phyloP scores from a whole-genome alignment of 1,284 basidiomycete species.

The Fomitopsis palustris region DNA sequence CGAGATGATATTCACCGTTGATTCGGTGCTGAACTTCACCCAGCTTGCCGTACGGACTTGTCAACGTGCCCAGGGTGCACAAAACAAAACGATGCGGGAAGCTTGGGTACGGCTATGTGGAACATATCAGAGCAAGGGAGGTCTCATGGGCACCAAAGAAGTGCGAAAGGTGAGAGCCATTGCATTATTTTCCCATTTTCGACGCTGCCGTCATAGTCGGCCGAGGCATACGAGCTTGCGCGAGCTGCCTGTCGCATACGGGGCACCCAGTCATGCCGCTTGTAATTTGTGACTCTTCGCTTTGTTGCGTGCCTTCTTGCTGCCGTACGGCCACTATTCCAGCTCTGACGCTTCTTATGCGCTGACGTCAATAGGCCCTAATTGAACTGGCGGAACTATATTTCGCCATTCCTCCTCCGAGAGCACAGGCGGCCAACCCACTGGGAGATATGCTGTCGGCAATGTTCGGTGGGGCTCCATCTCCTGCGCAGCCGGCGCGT shows the following conservation, averaged over 20 bases:
- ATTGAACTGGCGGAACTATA: slow-evolving; percentile 69
- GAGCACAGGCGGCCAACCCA: slow-evolving; percentile 68
- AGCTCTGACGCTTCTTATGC: not conserved
- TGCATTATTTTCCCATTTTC: not conserved
- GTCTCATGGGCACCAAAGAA: slow-evolving; percentile 59
- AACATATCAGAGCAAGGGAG: slow-evolving; percentile 70
- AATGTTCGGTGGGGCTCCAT: slow-evolving; percentile 61
- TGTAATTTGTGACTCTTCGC: not conserved
- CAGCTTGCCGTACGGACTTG: slow-evolving; percentile 84
- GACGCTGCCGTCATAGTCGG: not conserved
- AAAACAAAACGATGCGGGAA: slow-evolving; percentile 69
- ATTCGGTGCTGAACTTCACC: slow-evolving; percentile 78
- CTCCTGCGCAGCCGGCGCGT: slow-evolving; percentile 26
- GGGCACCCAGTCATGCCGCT: not conserved
- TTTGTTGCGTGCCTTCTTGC: not conserved
- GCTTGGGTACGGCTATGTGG: slow-evolving; percentile 82
- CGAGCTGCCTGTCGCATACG: no score
- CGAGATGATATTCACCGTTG: slow-evolving; percentile 71
- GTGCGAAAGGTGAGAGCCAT: slow-evolving; percentile 64
- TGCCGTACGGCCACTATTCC: not conserved
- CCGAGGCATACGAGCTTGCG: not conserved
- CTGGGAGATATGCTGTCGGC: slow-evolving; percentile 82
- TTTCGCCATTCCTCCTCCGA: slow-evolving; percentile 77
- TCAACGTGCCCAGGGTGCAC: slow-evolving; percentile 76
- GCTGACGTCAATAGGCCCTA: slow-evolving; percentile 23